These are phyloP conservation scores for baker's yeast (Saccharomyces cerevisiae) DNA, from an alignment of 805 yeast genomes.

Conservation along the genomic window DNA sequence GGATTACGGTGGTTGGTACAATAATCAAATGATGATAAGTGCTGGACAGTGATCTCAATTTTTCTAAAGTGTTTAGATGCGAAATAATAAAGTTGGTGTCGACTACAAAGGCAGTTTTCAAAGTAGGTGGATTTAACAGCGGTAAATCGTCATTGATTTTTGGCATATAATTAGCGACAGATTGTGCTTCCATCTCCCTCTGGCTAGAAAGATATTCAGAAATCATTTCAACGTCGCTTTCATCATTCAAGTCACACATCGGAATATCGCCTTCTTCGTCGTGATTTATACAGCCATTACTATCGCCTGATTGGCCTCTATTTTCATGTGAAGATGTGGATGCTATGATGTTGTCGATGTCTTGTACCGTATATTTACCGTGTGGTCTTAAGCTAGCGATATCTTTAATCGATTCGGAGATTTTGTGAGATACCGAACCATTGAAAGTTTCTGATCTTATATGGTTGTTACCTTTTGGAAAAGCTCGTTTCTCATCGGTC, in stretches of 20 bases:
- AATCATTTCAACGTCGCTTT: constrained; percentile 36
- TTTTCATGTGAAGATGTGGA: not conserved
- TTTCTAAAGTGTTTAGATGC: constrained; percentile 52
- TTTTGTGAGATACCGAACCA: not conserved
- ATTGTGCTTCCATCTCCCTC: constrained; percentile 9
- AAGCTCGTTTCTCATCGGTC: not conserved
- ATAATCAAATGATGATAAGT: constrained; percentile 45
- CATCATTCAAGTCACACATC: constrained; percentile 43
- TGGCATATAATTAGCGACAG: constrained; percentile 1
- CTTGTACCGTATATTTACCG: constrained; percentile 14
- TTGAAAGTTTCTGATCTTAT: not conserved
- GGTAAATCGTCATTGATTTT: constrained; percentile 9
- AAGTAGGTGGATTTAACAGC: not conserved
- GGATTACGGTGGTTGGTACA: constrained; percentile 61
- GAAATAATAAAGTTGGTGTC: constrained; percentile 81
- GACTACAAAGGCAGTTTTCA: constrained; percentile 43
- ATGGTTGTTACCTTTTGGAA: not conserved
- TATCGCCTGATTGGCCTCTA: not conserved
- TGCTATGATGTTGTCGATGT: constrained; percentile 8
- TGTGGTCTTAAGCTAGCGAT: not conserved
- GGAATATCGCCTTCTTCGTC: constrained; percentile 35
- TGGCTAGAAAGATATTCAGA: constrained; percentile 34
- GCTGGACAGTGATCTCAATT: constrained; percentile 35
- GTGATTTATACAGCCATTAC: not conserved
- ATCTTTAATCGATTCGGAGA: not conserved